These are phyloP conservation scores for Penicillium corylophilum DNA, from an alignment of 2,329 filamentous ascomycete species.

Conservation along the genomic window DNA sequence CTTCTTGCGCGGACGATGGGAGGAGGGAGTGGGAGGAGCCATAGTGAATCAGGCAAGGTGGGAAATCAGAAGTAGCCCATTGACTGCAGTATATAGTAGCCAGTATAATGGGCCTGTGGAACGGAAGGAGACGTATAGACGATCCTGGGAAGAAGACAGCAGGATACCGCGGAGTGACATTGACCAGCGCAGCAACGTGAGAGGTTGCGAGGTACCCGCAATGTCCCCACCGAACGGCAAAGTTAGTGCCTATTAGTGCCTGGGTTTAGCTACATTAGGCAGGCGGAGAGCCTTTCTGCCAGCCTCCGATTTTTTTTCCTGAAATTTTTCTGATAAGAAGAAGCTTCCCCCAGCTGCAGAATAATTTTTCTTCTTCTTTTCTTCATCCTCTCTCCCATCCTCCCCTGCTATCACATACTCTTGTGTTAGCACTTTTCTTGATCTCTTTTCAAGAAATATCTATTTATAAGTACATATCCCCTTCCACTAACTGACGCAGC, in stretches of 20 bases:
- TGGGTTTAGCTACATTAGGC: slow-evolving; percentile 5
- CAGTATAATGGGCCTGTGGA: background rate
- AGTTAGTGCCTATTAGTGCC: slow-evolving; percentile 13
- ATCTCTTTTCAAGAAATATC: slow-evolving; percentile 7
- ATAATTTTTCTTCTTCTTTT: slow-evolving; percentile 23
- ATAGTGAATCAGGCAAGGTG: slow-evolving; percentile 20
- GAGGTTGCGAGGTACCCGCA: slow-evolving; percentile 22
- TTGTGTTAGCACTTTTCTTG: slow-evolving; percentile 15
- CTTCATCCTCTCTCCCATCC: slow-evolving; percentile 24
- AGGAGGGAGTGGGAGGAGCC: slow-evolving; percentile 32
- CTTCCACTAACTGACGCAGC: slow-evolving; percentile 31
- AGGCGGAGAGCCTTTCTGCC: slow-evolving; percentile 35
- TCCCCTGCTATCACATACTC: slow-evolving; percentile 11
- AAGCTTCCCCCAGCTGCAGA: slow-evolving; percentile 22
- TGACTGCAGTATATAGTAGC: background rate
- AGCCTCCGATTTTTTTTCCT: slow-evolving; percentile 32
- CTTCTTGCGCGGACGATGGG: slow-evolving; percentile 48
- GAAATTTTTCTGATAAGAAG: slow-evolving; percentile 28
- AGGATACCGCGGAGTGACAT: background rate
- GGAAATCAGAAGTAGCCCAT: slow-evolving; percentile 25
- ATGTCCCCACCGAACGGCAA: slow-evolving; percentile 3
- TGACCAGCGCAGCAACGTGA: background rate
- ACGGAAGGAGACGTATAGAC: background rate
- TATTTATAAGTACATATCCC: slow-evolving; percentile 16
- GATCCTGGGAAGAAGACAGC: background rate